Base-by-base conservation (phyloP, 768 basidiomycete species). In the Polyporus arcularius region DNA sequence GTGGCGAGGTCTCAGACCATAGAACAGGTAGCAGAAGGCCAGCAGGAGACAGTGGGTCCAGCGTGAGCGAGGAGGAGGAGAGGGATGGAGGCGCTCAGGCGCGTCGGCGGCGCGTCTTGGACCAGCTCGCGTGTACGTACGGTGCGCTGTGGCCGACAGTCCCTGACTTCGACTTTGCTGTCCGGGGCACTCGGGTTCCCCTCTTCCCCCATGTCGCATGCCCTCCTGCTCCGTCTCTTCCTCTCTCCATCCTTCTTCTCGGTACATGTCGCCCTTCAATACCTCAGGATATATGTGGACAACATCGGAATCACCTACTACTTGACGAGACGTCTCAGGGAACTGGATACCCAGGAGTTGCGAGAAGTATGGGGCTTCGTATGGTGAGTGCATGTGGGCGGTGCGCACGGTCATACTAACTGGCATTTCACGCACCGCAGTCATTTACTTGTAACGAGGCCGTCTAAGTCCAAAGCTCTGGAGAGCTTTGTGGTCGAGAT, bases 301-400 rank as follows among this genome's bases (percentile, higher is more conserved):
- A 92, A 94, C 75, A 89, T 95, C 66, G 93, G 91, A 9, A 94
- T 95, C 73, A 94, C 91, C 38, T 94, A 94, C 75, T 95, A 94
- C 71, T 82, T 95, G 68, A 90, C 92, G 21, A 78, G 84, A 50
- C 83, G 93, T 63, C 84, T 95, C 68, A 76, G 79, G 60, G 82
- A 85, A 58, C 78, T 92, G 62, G 84, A 87, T 65, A 82, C 81
- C 18, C 78, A 82, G 45, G 90, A 94, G 61, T 78, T 95, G 52
- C 82, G 85, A 61, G 92, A 93, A 71, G 89, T 92, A 62, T 94
- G 92, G 92, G 90, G 91, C 26, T 93, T 94, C 73, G 80, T 94
- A 75, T 94, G 90, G 92, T 92, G 70, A 75, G 74, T 69, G 35
- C 62, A 28, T 50, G 18, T 7, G 18, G 26, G 39, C 45, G 38